Percentiles rank a stretch among this genome's conserved stretches.
Evolutionary conservation across 1,284 basidiomycete species (phyloP).

Genomic region (Sporisorium sorghi): DNA sequence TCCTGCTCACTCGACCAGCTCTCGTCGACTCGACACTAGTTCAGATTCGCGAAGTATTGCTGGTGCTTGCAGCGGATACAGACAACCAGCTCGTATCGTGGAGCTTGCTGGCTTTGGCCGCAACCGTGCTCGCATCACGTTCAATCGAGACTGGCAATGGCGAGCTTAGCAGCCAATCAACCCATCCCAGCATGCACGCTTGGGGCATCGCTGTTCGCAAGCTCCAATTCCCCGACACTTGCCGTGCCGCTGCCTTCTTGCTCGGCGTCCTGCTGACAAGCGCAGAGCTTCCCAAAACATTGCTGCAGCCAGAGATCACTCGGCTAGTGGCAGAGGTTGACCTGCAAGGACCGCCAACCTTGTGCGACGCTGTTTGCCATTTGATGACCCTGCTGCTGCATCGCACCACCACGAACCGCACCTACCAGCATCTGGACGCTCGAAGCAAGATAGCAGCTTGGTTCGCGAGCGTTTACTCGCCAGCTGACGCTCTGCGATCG

Average conservation of each 20-base stretch:
- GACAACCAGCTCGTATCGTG: slow-evolving; percentile 21
- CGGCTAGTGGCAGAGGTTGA: slow-evolving; percentile 42
- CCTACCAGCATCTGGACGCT: slow-evolving; percentile 24
- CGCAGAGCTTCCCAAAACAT: slow-evolving; percentile 6
- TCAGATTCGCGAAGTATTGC: background rate
- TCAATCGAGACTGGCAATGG: background rate
- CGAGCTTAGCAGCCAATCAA: background rate
- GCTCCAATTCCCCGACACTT: slow-evolving; percentile 22
- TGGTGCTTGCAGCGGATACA: slow-evolving; percentile 11
- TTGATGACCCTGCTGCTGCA: slow-evolving; percentile 26
- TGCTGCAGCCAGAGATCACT: slow-evolving; percentile 16
- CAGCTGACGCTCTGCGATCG: slow-evolving; percentile 11
- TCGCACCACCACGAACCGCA: slow-evolving; percentile 21
- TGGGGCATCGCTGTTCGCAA: slow-evolving; percentile 31
- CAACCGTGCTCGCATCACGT: background rate
- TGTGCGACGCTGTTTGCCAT: slow-evolving; percentile 43
- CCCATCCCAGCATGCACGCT: background rate
- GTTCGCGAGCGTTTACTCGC: slow-evolving; percentile 30
- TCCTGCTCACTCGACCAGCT: slow-evolving; percentile 13
- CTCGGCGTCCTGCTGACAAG: slow-evolving; percentile 17
- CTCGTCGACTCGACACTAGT: slow-evolving; percentile 11
- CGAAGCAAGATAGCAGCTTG: slow-evolving; percentile 34
- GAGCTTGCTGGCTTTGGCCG: slow-evolving; percentile 22
- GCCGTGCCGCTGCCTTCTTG: slow-evolving; percentile 33
- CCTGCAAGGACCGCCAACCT: slow-evolving; percentile 34